Evolutionary conservation across 2,329 filamentous ascomycete genomes (phyloP), one percentile per base, ranked within the genome.

Genomic region (Zarea fungicola): DNA sequence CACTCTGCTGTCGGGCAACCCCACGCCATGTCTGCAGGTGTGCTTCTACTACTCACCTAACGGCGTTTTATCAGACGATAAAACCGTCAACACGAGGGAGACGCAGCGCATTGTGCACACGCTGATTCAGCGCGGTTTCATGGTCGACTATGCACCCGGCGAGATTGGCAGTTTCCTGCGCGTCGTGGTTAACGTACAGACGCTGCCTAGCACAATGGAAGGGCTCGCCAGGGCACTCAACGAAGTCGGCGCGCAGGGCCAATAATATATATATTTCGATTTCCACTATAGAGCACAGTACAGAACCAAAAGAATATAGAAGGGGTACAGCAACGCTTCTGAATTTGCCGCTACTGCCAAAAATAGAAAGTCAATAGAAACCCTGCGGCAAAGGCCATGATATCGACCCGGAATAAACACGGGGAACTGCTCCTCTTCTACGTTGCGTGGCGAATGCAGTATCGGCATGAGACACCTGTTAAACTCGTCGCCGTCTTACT

Each of bases 1-100:
- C 57, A 70, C 79, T 16, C 73, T 95, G 14, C 80, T 96, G 3
- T 87, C 83, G 10, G 75, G 80, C 49, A 84, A 87, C 58, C 87
- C 89, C 22, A 84, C 91, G 40, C 88, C 89, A 1, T 97, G 92
- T 68, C 71, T 96, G 63, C 93, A 97, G 69, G 87, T 97, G 19
- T 96, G 92, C 72, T 97, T 97, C 66, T 96, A 96, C 65, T 90
- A 87, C 60, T 81, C 84, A 0, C 80, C 80, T 0, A 55, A 55
- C 1, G 80, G 83, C 3, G 58, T 65, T 50, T 54, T 86, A 36
- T 58, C 65, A 0, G 64, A 64, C 0, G 65, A 71, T 14, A 55
- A 62, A 6, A 65, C 65, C 31, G 66, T 63, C 45, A 82, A 81
- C 58, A 78, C 77, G 26, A 59, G 62, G 34, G 64, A 69, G 34